phyloP scores from a whole-genome alignment of 2,329 filamentous ascomycete genomes.

The Fusarium verticillioides region DNA sequence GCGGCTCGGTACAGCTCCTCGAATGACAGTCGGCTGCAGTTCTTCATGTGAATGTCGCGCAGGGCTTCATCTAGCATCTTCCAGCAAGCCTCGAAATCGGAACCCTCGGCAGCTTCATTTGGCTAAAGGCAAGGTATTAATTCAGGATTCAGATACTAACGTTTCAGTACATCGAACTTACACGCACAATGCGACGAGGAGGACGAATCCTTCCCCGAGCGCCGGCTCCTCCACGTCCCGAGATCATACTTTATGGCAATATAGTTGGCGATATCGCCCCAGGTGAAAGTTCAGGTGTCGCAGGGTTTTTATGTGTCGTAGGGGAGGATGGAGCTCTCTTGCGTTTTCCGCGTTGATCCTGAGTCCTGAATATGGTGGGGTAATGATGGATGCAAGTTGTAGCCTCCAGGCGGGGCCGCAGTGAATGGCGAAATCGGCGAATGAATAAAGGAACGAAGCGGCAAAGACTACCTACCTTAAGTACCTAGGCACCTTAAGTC shows the following conservation, averaged over 20 bases:
- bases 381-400: conserved; percentile 23
- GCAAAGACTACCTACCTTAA: not conserved
- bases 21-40: conserved; percentile 89
- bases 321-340: not conserved
- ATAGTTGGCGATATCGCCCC: conserved; percentile 9
- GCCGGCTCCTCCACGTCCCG: conserved; percentile 59
- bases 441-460: not conserved
- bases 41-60: conserved; percentile 89
- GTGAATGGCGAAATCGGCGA: conserved; percentile 5
- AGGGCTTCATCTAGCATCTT: conserved; percentile 79
- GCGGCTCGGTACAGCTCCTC: conserved; percentile 94
- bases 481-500: not conserved
- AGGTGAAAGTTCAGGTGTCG: not conserved
- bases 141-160: not conserved
- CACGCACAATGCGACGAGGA: conserved; percentile 56
- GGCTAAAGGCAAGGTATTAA: conserved; percentile 46
- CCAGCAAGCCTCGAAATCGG: conserved; percentile 92
- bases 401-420: conserved; percentile 23
- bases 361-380: conserved; percentile 30
- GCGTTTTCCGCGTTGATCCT: conserved; percentile 9
- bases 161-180: conserved; percentile 46
- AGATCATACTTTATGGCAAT: conserved; percentile 55
- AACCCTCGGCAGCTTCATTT: conserved; percentile 61
- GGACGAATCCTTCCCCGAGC: conserved; percentile 56
- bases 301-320: not conserved